phyloP scores from a whole-genome alignment of 352 stramenopile species.

The Phytophthora tentaculata region DNA sequence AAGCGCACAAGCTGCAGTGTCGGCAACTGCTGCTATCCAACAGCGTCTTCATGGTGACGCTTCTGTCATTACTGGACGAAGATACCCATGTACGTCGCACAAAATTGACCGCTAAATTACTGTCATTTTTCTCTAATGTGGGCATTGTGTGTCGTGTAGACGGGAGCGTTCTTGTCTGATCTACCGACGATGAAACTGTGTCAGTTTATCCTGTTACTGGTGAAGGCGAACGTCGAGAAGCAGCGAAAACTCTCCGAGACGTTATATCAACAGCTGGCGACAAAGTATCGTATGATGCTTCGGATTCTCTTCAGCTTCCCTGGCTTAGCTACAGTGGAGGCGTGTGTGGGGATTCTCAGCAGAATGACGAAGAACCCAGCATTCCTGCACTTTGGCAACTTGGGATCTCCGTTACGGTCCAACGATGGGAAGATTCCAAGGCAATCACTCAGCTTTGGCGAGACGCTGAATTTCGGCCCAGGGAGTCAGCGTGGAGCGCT shows the following conservation, averaged over 20 bases:
- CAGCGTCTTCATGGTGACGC: constrained; percentile 58
- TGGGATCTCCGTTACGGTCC: constrained; percentile 50
- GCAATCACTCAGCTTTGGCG: constrained; percentile 63
- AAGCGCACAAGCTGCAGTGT: constrained; percentile 58
- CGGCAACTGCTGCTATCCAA: constrained; percentile 73
- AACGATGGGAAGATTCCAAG: constrained; percentile 55
- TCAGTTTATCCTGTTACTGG: constrained; percentile 69
- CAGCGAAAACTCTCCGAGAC: constrained; percentile 66
- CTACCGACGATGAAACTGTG: constrained; percentile 82
- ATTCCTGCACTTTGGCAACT: constrained; percentile 64
- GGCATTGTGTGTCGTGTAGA: constrained; percentile 35
- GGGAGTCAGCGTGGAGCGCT: constrained; percentile 34
- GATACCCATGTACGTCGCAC: constrained; percentile 53
- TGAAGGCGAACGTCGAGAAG: constrained; percentile 71
- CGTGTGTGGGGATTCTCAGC: constrained; percentile 74
- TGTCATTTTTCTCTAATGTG: no score
- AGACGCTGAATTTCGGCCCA: constrained; percentile 58
- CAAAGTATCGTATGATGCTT: constrained; percentile 78
- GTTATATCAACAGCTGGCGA: constrained; percentile 74
- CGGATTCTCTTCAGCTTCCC: constrained; percentile 83
- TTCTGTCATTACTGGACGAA: constrained; percentile 78
- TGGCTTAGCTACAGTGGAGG: constrained; percentile 70
- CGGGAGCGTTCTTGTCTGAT: constrained; percentile 65
- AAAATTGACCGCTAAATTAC: no score
- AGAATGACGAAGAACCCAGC: constrained; percentile 79